Base-by-base conservation (phyloP, 1,284 basidiomycete genomes). In the Ganoderma lingzhi region DNA sequence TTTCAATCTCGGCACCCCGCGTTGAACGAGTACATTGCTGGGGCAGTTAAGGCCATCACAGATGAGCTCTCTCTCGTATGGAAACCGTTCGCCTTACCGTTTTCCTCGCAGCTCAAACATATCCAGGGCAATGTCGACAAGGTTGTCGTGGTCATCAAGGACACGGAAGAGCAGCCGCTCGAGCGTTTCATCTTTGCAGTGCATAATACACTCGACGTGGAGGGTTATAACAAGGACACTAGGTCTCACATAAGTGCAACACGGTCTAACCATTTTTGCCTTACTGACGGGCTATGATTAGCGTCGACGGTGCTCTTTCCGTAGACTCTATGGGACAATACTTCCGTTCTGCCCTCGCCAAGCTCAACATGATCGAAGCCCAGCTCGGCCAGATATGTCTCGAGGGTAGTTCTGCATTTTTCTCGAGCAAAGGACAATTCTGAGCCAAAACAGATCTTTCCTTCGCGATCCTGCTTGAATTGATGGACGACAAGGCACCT, bases 1-100 rank as follows among this genome's bases (percentile, higher is more conserved):
- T 98, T 92, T 78, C 95, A 98, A 81, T 96, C 94, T 4, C 92
- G 96, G 6, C 95, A 97, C 77, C 96, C 96, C 0, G 88, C 88
- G 37, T 84, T 99, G 62, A 93, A 94, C 75, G 90, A 93, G 58
- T 99, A 98, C 80, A 92, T 99, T 63, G 89, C 93, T 10, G 91
- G 92, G 14, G 92, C 94, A 0, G 85, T 96, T 64, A 90, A 90
- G 70, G 91, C 93, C 17, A 80, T 96, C 8, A 83, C 85, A 6
- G 90, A 93, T 68, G 96, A 98, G 78, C 83, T 98, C 10, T 78
- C 85, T 23, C 82, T 86, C 72, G 94, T 93, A 74, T 28, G 23
- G 23, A 28, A 42, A n/a, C 3, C 65, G 14, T 30, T 42, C 62
- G 53, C 28, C 53, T 65, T 35, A 32, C 70, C 28, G 53, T 63